Percentiles rank a stretch among this genome's conserved stretches.
Conservation (phyloP, 129 eudicot genomes). For the Tagetes patula region DNA sequence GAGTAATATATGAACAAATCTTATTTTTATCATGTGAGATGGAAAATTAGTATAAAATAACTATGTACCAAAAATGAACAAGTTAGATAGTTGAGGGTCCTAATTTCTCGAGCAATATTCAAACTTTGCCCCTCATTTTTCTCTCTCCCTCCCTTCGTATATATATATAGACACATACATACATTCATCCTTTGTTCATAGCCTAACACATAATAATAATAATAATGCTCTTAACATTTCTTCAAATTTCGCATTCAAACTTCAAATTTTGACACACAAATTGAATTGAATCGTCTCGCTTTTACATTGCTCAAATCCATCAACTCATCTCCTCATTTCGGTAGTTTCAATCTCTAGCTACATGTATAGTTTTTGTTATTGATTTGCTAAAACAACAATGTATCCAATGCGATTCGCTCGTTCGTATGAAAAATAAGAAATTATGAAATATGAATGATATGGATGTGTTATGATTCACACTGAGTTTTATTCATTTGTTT, state of each 20-base stretch:
- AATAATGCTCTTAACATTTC: conserved; percentile 3
- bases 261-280: neutral
- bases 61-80: neutral
- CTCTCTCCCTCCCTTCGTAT: conserved; percentile 27
- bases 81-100: conserved; percentile 7
- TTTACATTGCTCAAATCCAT: neutral
- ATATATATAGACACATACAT: neutral
- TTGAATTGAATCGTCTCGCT: neutral
- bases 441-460: too few species aligned
- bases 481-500: neutral
- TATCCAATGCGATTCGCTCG: too few species aligned
- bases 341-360: conserved; percentile 6
- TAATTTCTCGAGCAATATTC: conserved; percentile 18
- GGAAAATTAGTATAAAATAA: neutral
- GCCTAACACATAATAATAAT: too few species aligned
- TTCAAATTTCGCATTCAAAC: conserved; percentile 15
- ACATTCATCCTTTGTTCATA: too few species aligned
- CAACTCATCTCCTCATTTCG: conserved; percentile 13
- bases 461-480: neutral
- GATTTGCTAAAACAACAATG: too few species aligned
- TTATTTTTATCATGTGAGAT: too few species aligned
- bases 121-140: conserved; percentile 24
- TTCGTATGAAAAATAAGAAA: too few species aligned
- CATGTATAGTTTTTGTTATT: neutral
- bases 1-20: too few species aligned